phyloP scores from a whole-genome alignment of 371 early-diverging fungal species.

The Nosema muscidifuracis region DNA sequence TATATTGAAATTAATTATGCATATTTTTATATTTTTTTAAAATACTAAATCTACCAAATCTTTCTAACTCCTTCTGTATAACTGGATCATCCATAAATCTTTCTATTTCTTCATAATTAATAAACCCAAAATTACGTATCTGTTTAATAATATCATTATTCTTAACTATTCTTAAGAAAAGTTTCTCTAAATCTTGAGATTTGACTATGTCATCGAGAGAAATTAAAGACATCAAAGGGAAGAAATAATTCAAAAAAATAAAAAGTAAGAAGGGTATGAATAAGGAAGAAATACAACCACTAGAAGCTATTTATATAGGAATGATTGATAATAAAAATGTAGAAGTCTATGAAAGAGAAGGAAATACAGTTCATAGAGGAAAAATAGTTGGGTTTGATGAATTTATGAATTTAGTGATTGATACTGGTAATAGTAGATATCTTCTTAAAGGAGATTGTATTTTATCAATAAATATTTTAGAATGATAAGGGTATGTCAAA shows the following conservation, averaged over 20 bases:
- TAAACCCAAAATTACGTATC: neutral
- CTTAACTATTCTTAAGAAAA: neutral
- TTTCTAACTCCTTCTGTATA: neutral
- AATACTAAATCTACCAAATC: constrained; percentile 3
- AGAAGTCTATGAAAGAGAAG: constrained; percentile 26
- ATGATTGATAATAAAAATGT: constrained; percentile 11
- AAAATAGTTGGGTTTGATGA: constrained; percentile 46
- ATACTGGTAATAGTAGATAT: constrained; percentile 1
- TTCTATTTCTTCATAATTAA: neutral
- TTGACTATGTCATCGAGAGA: neutral
- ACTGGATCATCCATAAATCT: neutral
- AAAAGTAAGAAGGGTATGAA: neutral
- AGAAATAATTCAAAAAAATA: neutral
- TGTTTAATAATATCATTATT: constrained; percentile 4
- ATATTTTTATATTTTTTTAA: neutral
- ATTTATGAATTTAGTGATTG: constrained; percentile 42
- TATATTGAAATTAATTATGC: too few species aligned
- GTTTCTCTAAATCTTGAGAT: neutral
- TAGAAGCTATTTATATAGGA: constrained; percentile 32
- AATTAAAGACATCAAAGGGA: neutral
- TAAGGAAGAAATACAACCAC: constrained; percentile 13
- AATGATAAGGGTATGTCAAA: too few species aligned
- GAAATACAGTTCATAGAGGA: constrained; percentile 11
- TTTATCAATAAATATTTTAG: constrained; percentile 8
- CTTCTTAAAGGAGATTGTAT: constrained; percentile 47